Evolutionary conservation across 2,329 filamentous ascomycete species (phyloP), one percentile per base, ranked within the genome.

Genomic region (Colletotrichum kahawae): DNA sequence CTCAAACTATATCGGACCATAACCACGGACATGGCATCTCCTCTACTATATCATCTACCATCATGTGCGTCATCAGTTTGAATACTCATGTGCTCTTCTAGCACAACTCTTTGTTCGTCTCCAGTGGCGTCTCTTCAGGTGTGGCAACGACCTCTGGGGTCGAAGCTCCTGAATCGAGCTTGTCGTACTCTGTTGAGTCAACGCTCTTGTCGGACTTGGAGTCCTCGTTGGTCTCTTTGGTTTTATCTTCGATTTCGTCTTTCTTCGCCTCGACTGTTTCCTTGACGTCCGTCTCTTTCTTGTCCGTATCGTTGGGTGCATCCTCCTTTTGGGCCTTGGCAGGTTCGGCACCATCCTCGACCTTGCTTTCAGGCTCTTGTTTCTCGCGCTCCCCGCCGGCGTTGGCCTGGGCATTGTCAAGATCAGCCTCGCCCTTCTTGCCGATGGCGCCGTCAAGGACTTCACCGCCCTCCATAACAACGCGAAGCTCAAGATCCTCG

Each of bases 371-470:
- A 65, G 79, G 77, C 72, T 80, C 67, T 1, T 63, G 33, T 29
- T 60, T 70, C 62, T 77, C 83, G 60, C 86, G 84, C 72, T 84
- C 84, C 13, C 89, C 90, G 4, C 86, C 88, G 0, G 89, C 90
- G 68, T 91, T 91, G 72, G 86, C 85, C 80, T 91, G 89, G 7
- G 88, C 90, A 67, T 91, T 89, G 77, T 91, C 90, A 16, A 91
- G 84, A 69, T 91, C 90, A 4, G 86, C 86, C 8, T 87, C 86
- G 12, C 90, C 89, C 81, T 90, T 90, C 77, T 88, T 87, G 57
- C 89, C 90, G 88, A 91, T 91, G 71, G 90, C 89, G 51, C 85
- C 87, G 79, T 91, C 89, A 33, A 86, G 82, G 5, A 91, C 84
- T 77, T 87, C 85, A 29, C 88, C 89, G 51, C 89, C 89, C 79